These are phyloP conservation scores for Colletotrichum sp. DNA, from an alignment of 2,329 filamentous ascomycete genomes.

Conservation along the genomic window DNA sequence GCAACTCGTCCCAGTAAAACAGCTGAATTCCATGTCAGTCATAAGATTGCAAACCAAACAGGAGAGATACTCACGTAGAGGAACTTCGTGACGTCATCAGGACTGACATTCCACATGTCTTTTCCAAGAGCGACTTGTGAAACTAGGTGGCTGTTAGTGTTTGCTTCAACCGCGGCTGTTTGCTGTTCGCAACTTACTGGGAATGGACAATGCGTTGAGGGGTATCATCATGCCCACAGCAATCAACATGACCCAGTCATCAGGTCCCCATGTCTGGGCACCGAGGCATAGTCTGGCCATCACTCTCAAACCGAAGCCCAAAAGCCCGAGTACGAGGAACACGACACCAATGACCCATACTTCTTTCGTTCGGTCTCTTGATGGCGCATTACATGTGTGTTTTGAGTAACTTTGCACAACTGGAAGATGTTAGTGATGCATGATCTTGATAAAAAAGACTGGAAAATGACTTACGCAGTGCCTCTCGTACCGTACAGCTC, in stretches of 20 bases:
- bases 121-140: constrained; percentile 34
- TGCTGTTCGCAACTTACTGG: neutral
- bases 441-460: too few species aligned
- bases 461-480: neutral
- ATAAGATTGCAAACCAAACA: neutral
- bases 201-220: constrained; percentile 1
- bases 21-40: constrained; percentile 21
- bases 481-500: constrained; percentile 24
- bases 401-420: constrained; percentile 25
- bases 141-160: constrained; percentile 28
- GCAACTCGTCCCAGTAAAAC: constrained; percentile 30
- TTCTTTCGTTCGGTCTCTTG: constrained; percentile 29
- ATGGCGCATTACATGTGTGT: constrained; percentile 27
- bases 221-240: constrained; percentile 25
- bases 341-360: constrained; percentile 29
- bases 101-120: constrained; percentile 40
- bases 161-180: neutral
- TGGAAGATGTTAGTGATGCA: neutral
- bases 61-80: constrained; percentile 29
- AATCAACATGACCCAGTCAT: constrained; percentile 44
- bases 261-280: constrained; percentile 34
- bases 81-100: constrained; percentile 28
- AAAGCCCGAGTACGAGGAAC: constrained; percentile 30
- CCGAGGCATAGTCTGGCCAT: constrained; percentile 29
- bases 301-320: constrained; percentile 33